Evolutionary conservation across 345 rosid genomes (phyloP).

Genomic region (Angophora floribunda): DNA sequence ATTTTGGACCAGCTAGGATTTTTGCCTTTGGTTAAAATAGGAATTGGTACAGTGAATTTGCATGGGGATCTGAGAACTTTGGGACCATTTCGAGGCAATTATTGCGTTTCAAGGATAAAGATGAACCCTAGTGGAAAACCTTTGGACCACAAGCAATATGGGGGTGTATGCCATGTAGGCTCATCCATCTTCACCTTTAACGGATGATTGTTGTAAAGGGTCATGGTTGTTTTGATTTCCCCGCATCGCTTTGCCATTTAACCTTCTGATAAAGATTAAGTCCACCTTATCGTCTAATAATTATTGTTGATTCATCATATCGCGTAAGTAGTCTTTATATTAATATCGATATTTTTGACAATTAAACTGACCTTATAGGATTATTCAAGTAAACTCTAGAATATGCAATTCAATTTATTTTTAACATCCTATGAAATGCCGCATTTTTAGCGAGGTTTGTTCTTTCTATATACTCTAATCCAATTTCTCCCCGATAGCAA

Average conservation of each 20-base stretch:
- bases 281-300: background rate
- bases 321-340: background rate
- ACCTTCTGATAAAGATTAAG: background rate
- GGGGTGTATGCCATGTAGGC: background rate
- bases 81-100: slow-evolving; percentile 23
- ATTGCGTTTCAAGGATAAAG: slow-evolving; percentile 17
- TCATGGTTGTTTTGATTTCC: background rate
- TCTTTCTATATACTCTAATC: background rate
- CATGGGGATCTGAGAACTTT: slow-evolving; percentile 16
- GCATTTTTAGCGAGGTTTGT: background rate
- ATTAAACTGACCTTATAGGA: background rate
- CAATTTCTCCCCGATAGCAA: background rate
- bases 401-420: background rate
- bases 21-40: slow-evolving; percentile 2
- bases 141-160: background rate
- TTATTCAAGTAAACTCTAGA: background rate
- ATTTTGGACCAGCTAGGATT: slow-evolving; percentile 5
- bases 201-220: background rate
- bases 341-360: background rate
- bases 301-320: background rate
- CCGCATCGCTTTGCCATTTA: background rate
- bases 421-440: background rate
- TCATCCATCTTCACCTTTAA: background rate
- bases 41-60: slow-evolving; percentile 1
- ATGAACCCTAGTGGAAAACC: slow-evolving; percentile 2